Conservation (phyloP, 176 grass and related monocot genomes). For the Carex pumila region DNA sequence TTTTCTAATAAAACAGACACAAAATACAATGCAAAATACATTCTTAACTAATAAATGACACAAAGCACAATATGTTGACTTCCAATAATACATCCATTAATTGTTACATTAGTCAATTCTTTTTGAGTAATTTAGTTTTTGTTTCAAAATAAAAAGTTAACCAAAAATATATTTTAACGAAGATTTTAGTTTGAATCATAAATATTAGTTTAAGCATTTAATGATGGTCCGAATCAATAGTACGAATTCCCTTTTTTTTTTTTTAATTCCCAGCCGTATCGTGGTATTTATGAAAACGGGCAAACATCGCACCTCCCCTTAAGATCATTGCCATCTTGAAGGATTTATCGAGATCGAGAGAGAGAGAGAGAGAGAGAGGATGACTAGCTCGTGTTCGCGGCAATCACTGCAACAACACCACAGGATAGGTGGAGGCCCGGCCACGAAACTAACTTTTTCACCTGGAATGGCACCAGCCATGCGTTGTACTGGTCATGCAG, state of each 20-base stretch:
- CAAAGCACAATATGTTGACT: not conserved
- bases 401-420: conserved; percentile 35
- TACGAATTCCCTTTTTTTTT: not conserved
- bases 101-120: too few relatives aligned
- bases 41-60: not conserved
- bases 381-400: conserved; percentile 27
- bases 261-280: not conserved
- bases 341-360: not conserved
- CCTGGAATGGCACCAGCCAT: not conserved
- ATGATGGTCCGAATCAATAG: not conserved
- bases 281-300: not conserved
- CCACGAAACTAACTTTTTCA: not conserved
- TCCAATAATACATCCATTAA: too few relatives aligned
- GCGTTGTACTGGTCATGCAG: conserved; percentile 18
- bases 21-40: too few relatives aligned
- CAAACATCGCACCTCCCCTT: not conserved
- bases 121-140: too few relatives aligned
- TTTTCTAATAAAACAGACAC: not conserved
- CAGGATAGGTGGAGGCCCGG: conserved; percentile 17
- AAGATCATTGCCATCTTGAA: not conserved
- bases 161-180: too few relatives aligned
- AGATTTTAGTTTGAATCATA: not conserved
- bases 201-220: not conserved
- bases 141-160: too few relatives aligned
- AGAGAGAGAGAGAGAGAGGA: conserved; percentile 6